phyloP scores from a whole-genome alignment of 352 stramenopile species.

The Ophiocytium majus region DNA sequence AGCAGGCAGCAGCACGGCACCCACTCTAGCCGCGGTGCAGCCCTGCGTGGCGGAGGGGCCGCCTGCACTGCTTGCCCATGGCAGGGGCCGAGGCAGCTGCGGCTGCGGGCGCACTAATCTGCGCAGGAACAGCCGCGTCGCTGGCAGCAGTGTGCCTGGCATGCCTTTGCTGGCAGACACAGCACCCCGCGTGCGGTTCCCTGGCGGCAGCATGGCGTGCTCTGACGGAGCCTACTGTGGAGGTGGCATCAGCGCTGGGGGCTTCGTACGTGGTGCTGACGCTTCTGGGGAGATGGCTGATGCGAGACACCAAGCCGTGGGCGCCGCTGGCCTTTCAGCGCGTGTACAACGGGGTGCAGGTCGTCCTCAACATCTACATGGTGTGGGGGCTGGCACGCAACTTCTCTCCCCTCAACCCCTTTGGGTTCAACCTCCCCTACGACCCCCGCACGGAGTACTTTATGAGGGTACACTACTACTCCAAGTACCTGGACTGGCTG shows the following conservation, averaged over 20 bases:
- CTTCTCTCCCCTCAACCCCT: slow-evolving; percentile 31
- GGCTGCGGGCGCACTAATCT: no score
- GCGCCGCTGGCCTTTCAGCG: slow-evolving; percentile 1
- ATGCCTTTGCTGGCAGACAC: not conserved
- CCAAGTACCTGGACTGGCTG: slow-evolving; percentile 52
- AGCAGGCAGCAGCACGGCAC: no score
- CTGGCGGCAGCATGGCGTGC: not conserved
- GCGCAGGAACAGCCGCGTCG: no score
- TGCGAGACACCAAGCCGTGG: not conserved
- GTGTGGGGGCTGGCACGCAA: slow-evolving; percentile 31
- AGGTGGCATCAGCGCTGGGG: not conserved
- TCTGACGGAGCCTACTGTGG: not conserved
- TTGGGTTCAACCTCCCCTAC: slow-evolving; percentile 33
- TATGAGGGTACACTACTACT: slow-evolving; percentile 44
- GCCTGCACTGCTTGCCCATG: no score
- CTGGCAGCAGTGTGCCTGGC: not conserved
- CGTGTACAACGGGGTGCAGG: slow-evolving; percentile 53
- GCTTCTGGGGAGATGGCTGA: not conserved
- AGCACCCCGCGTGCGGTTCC: not conserved
- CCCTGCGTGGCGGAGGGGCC: no score
- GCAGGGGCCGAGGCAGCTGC: no score
- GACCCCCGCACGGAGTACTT: slow-evolving; percentile 41
- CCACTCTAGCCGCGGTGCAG: no score
- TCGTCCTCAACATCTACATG: slow-evolving; percentile 53
- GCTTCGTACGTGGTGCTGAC: not conserved